Evolutionary conservation across 2,329 filamentous ascomycete species (phyloP), one percentile per base, ranked within the genome.

Genomic region (Penicillium sp.): DNA sequence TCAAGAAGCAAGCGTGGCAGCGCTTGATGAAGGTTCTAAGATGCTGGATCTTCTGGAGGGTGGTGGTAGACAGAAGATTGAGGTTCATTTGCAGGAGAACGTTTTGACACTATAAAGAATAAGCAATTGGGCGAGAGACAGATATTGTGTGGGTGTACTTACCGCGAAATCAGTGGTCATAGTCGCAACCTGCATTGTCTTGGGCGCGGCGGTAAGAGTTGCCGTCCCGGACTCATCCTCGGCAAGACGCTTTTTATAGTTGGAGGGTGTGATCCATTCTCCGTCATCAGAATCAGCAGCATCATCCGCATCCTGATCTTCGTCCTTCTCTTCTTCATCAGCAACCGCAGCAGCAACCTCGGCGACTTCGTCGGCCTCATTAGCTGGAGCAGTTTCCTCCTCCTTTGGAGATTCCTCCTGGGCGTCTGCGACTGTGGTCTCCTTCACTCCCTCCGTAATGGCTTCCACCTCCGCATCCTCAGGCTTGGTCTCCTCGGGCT

Each of bases 101-200:
- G 73, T 97, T 97, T 78, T 97, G 93, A 54, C 73, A 76, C 73
- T 76, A 33, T n/a, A 15, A 3, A 35, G 33, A 5, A 57, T 69
- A 43, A 68, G 57, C 9, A 43, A 27, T 43, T 6, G 48, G 6
- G 17, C 13, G 29, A 35, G 21, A n/a, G 10, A 12, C 8, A n/a
- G 12, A 31, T 17, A 10, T 52, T 15, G 1, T 13, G 6, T n/a
- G 17, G 12, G 19, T 33, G 31, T 23, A 67, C 73, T 58, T 91
- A 99, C 96, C 55, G 94, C 93, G 77, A 90, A 97, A 80, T 99
- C 94, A 56, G 89, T 92, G 1, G 94, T 97, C 71, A 97, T 88
- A 45, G 93, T 87, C n/a, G 92, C 93, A 17, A 90, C 91, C 75
- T 95, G 88, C 66, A 97, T 88, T 13, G 85, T 86, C 61, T 84